Conservation (phyloP, 179 eudicot genomes). For the Beta corolliflora region DNA sequence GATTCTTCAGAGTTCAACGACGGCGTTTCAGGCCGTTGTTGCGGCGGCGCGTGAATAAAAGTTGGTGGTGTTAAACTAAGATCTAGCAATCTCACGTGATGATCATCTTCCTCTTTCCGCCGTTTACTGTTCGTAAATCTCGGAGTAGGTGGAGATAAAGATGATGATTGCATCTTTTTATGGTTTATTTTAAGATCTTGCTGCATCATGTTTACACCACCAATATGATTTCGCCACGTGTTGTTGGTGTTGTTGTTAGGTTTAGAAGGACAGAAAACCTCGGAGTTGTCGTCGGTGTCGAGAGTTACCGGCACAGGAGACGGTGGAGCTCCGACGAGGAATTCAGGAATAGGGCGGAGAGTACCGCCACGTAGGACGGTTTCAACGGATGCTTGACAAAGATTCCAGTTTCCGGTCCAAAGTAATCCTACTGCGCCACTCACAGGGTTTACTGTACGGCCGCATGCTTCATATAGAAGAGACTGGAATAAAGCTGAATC, state of each 20-base stretch:
- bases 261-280: slow-evolving; percentile 24
- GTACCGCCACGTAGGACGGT: slow-evolving; percentile 58
- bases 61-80: slow-evolving; percentile 33
- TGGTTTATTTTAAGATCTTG: slow-evolving; percentile 11
- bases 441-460: slow-evolving; percentile 80
- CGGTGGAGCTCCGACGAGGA: slow-evolving; percentile 27
- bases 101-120: slow-evolving; percentile 16
- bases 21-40: slow-evolving; percentile 34
- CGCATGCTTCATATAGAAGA: slow-evolving; percentile 65
- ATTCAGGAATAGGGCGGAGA: slow-evolving; percentile 32
- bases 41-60: slow-evolving; percentile 15
- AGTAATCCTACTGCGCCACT: slow-evolving; percentile 69
- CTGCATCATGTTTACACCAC: background rate
- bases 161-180: background rate
- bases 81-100: slow-evolving; percentile 15
- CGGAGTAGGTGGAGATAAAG: background rate
- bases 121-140: slow-evolving; percentile 36
- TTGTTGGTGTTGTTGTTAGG: background rate
- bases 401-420: slow-evolving; percentile 68
- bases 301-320: background rate
- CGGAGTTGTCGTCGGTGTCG: slow-evolving; percentile 34
- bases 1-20: slow-evolving; percentile 40
- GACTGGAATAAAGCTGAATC: slow-evolving; percentile 66
- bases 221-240: slow-evolving; percentile 14
- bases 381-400: slow-evolving; percentile 59